Evolutionary conservation across 225 moss, liverwort and hornwort species (phyloP), one percentile per base, ranked within the genome.

Genomic region (Rhytidiadelphus loreus): DNA sequence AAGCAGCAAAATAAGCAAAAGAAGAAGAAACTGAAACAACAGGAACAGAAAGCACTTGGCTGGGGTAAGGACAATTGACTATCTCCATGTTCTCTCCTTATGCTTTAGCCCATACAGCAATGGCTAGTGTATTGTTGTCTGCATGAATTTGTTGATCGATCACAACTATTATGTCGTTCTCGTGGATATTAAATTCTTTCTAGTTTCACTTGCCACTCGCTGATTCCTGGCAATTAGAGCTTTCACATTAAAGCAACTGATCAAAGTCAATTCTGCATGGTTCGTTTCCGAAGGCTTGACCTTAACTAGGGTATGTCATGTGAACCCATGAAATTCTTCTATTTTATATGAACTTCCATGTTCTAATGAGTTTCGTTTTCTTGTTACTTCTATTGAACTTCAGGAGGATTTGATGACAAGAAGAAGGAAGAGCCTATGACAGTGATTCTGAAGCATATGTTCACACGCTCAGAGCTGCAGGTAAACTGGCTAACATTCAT

Each of bases 361-460:
- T 50, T 88, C 28, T 72, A 62, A 83, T 88, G 56, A 39, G 35
- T 87, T 72, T 56, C 52, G 44, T 89, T 70, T 75, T 77, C 88
- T 77, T 80, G 76, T 89, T 66, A 53, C 46, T 61, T 87, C 83
- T 68, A 16, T 66, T 62, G 60, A 80, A 71, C 61, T 80, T 74
- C 92, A 98, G 98, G 98, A 92, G 99, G 99, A 64, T 99, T 99
- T 91, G 99, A 99, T 90, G 99, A 99, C 89, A 95, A 93, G 57
- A 99, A 95, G 89, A 93, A 83, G 89, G 93, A 95, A 88, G 97
- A 96, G 65, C 85, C 99, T 59, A 94, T 99, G 68, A 96, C 99
- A 59, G 93, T 99, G 80, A 99, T 99, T 86, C 92, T 99, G 92
- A 99, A 99, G 92, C 96, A 97, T 92, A 99, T 99, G 99, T 99